Evolutionary conservation across 768 basidiomycete species (phyloP), one percentile per base, ranked within the genome.

Genomic region (Lactifluus hygrophoroides): DNA sequence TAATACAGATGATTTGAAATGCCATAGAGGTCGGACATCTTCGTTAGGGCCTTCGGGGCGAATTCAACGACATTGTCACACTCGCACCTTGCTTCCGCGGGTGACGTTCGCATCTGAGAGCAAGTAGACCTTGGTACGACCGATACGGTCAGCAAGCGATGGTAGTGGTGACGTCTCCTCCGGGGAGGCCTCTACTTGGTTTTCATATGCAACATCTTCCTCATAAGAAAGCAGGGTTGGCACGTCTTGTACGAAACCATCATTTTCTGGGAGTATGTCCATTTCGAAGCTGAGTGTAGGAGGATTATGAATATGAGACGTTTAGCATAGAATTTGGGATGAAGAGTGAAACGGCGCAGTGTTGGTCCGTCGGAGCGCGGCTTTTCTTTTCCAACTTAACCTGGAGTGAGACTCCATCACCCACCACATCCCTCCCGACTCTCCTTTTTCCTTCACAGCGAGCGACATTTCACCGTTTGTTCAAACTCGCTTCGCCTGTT

Each of bases 71-170:
- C 73, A 71, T 66, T 68, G 69, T 70, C 69, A 73, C 72, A 72
- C 52, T 77, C 85, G 80, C 78, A 91, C 89, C 86, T 90, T 90
- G 70, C 80, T 80, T 64, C 72, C 75, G 60, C 77, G 80, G 62
- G 76, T 71, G 60, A 78, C 75, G n/a, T 79, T 73, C 35, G 85
- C 74, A 65, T 90, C 89, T 52, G 85, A 77, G 61, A 89, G 78
- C 28, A 90, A 70, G 72, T 91, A 92, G n/a, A 90, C 80, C 70
- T 86, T 89, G 48, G 79, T 78, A 50, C 66, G 79, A 47, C 88
- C 80, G 44, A 90, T 90, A n/a, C 89, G 80, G 58, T 80, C 76
- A 16, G 81, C 84, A 32, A 89, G 74, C 7, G 74, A 64, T 9
- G 68, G 66, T 7, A 55, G 65, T 14, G 19, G 21, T 43, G 42